Base-by-base conservation (phyloP, 345 rosid species). In the Durio zibethinus region DNA sequence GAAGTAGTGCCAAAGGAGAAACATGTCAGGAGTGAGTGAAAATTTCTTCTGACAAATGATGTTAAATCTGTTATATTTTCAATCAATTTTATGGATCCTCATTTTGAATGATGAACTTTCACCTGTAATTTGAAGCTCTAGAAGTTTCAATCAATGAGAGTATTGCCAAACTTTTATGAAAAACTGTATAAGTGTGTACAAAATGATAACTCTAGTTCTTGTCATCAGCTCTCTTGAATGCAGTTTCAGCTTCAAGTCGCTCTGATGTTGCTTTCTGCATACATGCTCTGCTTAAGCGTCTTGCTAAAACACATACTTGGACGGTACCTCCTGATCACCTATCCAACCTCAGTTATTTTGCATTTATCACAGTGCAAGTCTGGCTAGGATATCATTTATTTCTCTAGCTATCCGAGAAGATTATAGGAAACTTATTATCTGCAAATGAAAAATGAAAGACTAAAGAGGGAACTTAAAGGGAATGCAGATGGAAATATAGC, bases 221-320 rank as follows among this genome's bases (percentile, higher is more conserved):
- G 69, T 43, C 63, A 36, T 66, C 82, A 84, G 86, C 83, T 56
- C 81, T 86, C 42, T 73, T 83, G 56, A 21, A 10, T 67, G 83
- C 82, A 18, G 65, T 79, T 67, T 84, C 85, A 31, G 63, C 76
- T 42, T 52, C 86, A 25, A 83, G 82, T 23, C 83, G 63, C 10
- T 45, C 48, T 48, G 84, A 80, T 66, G 82, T 80, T 45, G 65
- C 70, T 59, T 79, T 79, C 35, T 83, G 88, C 84, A 48, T 85
- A 59, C 72, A 77, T 43, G 35, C 74, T 52, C 83, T 83, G 29
- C 48, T 80, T 48, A 87, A 63, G 60, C 88, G 85, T 53, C 85
- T 87, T 60, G 18, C 83, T 43, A 87, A 80, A 63, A 85, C 90
- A 23, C 86, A 33, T 63, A 76, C 29, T 33, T 85, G 88, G 88